Percentiles rank a stretch among this genome's conserved stretches.
Evolutionary conservation across 2,329 filamentous ascomycete species (phyloP).

Genomic region (Fusarium foetens): DNA sequence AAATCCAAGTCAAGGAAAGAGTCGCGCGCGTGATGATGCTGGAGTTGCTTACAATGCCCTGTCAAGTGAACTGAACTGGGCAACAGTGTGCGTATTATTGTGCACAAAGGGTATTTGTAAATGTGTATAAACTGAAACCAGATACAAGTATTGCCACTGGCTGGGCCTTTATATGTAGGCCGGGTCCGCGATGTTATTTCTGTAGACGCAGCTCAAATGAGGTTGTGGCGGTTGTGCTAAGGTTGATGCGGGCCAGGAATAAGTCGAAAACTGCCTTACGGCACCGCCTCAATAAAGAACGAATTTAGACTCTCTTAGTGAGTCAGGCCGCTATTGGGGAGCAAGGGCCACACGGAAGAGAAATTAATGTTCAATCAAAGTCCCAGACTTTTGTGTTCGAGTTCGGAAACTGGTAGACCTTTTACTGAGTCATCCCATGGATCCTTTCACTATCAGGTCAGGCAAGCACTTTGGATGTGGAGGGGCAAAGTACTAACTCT

Average conservation of each 20-base stretch:
- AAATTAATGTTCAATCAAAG: background rate
- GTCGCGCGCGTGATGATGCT: background rate
- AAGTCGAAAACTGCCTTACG: constrained; percentile 39
- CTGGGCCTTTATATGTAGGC: constrained; percentile 13
- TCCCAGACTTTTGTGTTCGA: background rate
- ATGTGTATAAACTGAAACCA: background rate
- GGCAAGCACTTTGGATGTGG: constrained; percentile 10
- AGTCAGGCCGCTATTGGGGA: constrained; percentile 35
- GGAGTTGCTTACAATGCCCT: background rate
- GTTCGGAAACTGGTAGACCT: background rate
- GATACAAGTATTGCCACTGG: background rate
- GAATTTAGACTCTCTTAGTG: constrained; percentile 14
- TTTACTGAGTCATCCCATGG: constrained; percentile 17
- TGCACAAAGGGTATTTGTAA: background rate
- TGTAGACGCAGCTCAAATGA: constrained; percentile 1
- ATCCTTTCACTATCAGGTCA: background rate
- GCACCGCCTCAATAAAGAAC: constrained; percentile 40
- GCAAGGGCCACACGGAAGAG: background rate
- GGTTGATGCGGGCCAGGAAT: constrained; percentile 19
- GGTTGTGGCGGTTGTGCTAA: constrained; percentile 21
- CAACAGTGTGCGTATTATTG: background rate
- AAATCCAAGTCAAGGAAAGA: background rate
- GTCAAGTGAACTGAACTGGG: background rate
- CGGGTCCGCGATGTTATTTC: background rate
- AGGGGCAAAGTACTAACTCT: background rate